phyloP scores from a whole-genome alignment of 2,329 filamentous ascomycete genomes.

The Trichophyton verrucosum region DNA sequence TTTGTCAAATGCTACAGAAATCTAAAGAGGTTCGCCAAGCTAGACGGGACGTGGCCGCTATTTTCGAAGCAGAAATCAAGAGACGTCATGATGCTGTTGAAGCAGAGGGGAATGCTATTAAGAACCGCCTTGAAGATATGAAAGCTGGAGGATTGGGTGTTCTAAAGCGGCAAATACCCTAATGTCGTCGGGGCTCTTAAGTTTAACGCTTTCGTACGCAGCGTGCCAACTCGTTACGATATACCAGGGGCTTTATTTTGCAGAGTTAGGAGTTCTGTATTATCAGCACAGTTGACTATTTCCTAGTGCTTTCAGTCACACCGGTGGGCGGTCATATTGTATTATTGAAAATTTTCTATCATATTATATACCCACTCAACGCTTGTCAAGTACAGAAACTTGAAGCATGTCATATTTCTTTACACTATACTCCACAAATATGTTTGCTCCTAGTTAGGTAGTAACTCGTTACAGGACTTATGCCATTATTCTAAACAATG shows the following conservation, averaged over 20 bases:
- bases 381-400: not conserved
- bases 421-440: not conserved
- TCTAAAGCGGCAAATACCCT: constrained; percentile 29
- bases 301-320: not conserved
- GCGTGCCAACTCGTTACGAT: not conserved
- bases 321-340: not conserved
- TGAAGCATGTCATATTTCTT: not conserved
- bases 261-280: not conserved
- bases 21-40: constrained; percentile 42
- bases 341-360: not conserved
- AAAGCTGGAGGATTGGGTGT: constrained; percentile 42
- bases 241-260: not conserved
- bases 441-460: not conserved
- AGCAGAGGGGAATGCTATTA: constrained; percentile 37
- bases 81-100: constrained; percentile 41
- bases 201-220: not conserved
- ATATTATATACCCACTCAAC: not conserved
- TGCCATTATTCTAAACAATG: too few relatives aligned
- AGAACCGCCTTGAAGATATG: constrained; percentile 42
- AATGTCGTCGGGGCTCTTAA: not conserved
- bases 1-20: constrained; percentile 38
- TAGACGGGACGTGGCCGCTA: constrained; percentile 40
- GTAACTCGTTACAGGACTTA: too few relatives aligned
- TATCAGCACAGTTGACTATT: not conserved
- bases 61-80: constrained; percentile 45